Base-by-base conservation (phyloP, 257 asterid species). In the Lithospermum erythrorhizon region DNA sequence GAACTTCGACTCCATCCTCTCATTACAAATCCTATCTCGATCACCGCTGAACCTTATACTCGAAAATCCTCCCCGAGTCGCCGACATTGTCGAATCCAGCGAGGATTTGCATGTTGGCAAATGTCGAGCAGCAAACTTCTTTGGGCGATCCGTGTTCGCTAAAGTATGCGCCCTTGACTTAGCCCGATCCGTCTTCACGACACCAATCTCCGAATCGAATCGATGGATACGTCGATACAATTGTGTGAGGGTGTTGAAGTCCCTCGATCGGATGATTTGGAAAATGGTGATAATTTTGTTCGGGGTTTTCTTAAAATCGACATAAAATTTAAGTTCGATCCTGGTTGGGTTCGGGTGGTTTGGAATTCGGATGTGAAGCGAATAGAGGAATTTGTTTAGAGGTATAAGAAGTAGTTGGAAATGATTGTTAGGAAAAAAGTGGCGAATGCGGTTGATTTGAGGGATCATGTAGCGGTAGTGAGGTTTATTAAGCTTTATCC, bases 121-220 rank as follows among this genome's bases (percentile, higher is more conserved):
- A 84, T 51, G 89, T 91, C 62, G 82, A 59, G 83, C 90, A 70
- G 88, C 95, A 58, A 88, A 90, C 23, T n/a, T 65, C 81, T 37
- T 91, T 89, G 21, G 95, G 91, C 27, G 95, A 86, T 69, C 81
- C 68, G 95, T 89, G 22, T 82, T 91, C 24, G 86, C 82, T 66
- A 89, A 89, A 67, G 97, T 89, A 63, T 86, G 95, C 61, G 90
- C 79, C 65, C 90, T 86, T 37, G 97, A 89, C 76, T 83, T 81
- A 16, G 91, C 89, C 21, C 98, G 88, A 35, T 83, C 98, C 93
- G 90, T 53, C 90, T 91, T 6, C 82, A 85, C 21, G 90, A 84
- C 64, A 88, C 98, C 10, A 85, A 88, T 64, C 79, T 79, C 72
- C 84, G 87, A 22, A 80, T 87, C 2, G 94, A 89, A 4, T 87